Base-by-base conservation (phyloP, 2,329 filamentous ascomycete genomes). In the Verticillium isaacii region DNA sequence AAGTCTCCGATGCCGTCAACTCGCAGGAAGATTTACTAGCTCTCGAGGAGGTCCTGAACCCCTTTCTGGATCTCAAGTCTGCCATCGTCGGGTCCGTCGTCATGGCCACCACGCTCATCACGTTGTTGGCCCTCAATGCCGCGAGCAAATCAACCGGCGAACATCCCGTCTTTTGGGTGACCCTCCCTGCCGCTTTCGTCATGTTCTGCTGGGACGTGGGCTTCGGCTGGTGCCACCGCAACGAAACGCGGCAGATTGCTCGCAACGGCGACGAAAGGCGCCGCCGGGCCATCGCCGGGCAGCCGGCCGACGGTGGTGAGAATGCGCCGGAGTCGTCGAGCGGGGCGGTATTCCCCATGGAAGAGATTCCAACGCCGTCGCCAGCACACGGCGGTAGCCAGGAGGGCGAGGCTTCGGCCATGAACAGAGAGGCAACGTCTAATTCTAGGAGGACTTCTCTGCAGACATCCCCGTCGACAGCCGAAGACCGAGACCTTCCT, bases 21-120 rank as follows among this genome's bases (percentile, higher is more conserved):
- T 23, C 45, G 9, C 19, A n/a, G 19, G 11, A n/a, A 4, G 12
- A 50, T 9, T 72, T 83, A 0, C 73, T 89, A 0, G 86, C 86
- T 0, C 80, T 91, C 0, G 88, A 89, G 65, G 88, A 91, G 68
- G 89, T 91, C 67, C 84, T 91, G 82, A 90, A 91, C 64, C 89
- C 89, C 0, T 91, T 89, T 61, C 72, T 91, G 0, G 89, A 92
- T 69, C 89, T 85, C 65, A 75, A 78, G 4, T 85, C 88, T 8
- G 89, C 89, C 0, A 75, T 77, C 0, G 87, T 91, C 61, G 88
- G 88, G 1, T 84, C 81, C 0, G 65, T 85, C 5, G 78, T 91
- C 60, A 91, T 92, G 88, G 81, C 86, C 1, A 79, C 79, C 0
- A 89, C 88, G 0, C 79, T 92, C 23, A 76, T 91, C 60, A 86